Evolutionary conservation across 164 flowering plant genomes (phyloP), one percentile per base, ranked within the genome.

Genomic region (Dillenia turbinata): DNA sequence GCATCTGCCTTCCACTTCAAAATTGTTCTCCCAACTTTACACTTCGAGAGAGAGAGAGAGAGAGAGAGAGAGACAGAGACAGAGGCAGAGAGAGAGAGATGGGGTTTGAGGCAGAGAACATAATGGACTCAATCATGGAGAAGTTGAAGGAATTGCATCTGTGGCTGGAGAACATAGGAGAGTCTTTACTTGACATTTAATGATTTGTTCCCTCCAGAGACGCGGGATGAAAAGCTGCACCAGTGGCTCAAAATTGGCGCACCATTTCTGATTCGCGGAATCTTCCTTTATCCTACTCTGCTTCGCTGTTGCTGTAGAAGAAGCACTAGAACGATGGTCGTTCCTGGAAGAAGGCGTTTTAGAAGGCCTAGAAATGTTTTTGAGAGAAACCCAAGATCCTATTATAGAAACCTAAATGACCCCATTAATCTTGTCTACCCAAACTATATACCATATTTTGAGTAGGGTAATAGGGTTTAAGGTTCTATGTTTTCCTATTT

Each of bases 91-190:
- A 26, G 33, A 26, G 33, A 26, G 48, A 60, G 55, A 65, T 43
- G 54, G 62, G 52, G 15, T 61, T 68, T 66, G 69, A 54, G 6
- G n/a, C 46, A 6, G 61, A 66, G 47, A 47, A 22, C 12, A 44
- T 60, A 15, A 63, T 63, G 68, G 33, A 56, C 6, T 62, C 24
- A 16, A 59, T 74, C 52, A 6, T 56, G 63, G 65, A 63, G 66
- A 70, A 70, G 56, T 14, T 74, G 60, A 66, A 67, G 60, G 66
- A 62, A 40, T 24, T 61, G 19, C 56, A 60, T 2, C n/a, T 52
- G 9, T 22, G 33, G 15, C 14, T 57, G 26, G 63, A 46, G 61
- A 55, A 57, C 54, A 44, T 51, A 9, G 60, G 57, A 14, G 52
- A 24, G n/a, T 19, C 43, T 49, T 45, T 49, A 9, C 13, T 56